Evolutionary conservation across 495 filamentous ascomycete genomes (phyloP), one percentile per base, ranked within the genome.

Genomic region (Neurospora hispaniola): DNA sequence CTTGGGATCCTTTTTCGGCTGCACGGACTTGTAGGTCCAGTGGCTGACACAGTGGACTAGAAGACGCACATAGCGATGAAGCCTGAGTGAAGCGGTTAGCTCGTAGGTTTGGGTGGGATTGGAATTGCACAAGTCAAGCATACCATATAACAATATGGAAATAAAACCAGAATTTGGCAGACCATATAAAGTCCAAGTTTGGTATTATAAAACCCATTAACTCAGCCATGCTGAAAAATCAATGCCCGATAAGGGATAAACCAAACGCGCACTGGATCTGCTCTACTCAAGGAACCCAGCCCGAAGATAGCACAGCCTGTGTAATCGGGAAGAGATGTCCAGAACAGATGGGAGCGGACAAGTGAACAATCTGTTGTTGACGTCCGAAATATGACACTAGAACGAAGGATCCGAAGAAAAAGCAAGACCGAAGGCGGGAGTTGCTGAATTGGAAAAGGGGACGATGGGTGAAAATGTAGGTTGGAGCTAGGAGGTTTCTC

Each of bases 41-140:
- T 87, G 87, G 42, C 82, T 86, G 42, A 84, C 38, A 41, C 82
- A 82, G 75, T 89, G 86, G 38, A 87, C 85, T 59, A 88, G 72
- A 31, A 88, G 80, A 66, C 87, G 87, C 54, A 88, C 62, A 72
- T 88, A 88, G 6, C 86, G 82, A 77, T 83, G 79, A n/a, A 86
- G 42, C 83, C 85, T 86, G 72, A 4, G 69, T 10, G 35, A 23
- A 66, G 8, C 35, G 31, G 72, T 81, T 75, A 81, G 78, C 71
- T 27, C 31, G 54, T 66, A 31, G 54, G 14, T 31, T 9, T 66
- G 54, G 54, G 14, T 66, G 44, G 14, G 70, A 39, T 23, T 44
- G 16, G 20, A 38, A 31, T 59, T 38, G 70, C 70, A 73, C 42
- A 42, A 70, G 42, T 44, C 20, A 70, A 75, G 62, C 74, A 80